Conservation (phyloP, 2,329 filamentous ascomycete species). For the Scytalidium sp. region DNA sequence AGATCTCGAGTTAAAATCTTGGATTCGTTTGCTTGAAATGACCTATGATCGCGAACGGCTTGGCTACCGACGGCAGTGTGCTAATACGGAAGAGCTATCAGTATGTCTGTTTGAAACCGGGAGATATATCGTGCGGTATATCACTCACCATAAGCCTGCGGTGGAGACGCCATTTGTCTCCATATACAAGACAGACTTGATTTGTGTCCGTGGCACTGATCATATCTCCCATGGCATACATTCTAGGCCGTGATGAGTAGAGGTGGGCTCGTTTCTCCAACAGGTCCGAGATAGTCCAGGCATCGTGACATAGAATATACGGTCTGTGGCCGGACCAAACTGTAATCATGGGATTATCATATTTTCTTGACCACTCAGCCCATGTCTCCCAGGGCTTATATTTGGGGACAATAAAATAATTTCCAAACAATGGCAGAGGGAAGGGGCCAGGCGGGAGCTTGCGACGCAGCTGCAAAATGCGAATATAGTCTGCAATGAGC, state of each 20-base stretch:
- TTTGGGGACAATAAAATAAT: slow-evolving; percentile 4
- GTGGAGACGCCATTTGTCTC: not conserved
- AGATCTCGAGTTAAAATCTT: not conserved
- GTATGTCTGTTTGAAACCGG: not conserved
- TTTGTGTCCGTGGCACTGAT: not conserved
- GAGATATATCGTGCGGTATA: not conserved
- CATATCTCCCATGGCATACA: not conserved
- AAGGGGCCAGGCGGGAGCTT: slow-evolving; percentile 7
- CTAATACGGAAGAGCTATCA: not conserved
- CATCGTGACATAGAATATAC: not conserved
- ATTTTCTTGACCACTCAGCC: slow-evolving; percentile 6
- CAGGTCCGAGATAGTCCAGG: not conserved
- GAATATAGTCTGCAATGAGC: slow-evolving; percentile 2
- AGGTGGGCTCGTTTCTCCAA: not conserved
- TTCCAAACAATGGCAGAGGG: slow-evolving; percentile 6
- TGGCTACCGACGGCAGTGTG: not conserved
- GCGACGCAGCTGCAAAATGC: slow-evolving; percentile 3
- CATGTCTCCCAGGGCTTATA: slow-evolving; percentile 5
- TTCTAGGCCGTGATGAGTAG: not conserved
- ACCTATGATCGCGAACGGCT: not conserved
- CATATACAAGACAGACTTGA: not conserved
- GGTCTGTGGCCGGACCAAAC: slow-evolving; percentile 3
- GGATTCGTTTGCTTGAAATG: not conserved
- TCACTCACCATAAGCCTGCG: not conserved
- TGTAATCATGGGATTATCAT: slow-evolving; percentile 5